Percentiles rank a stretch among this genome's conserved stretches.
Evolutionary conservation across 345 rosid species (phyloP).

Genomic region (Geranium brycei): DNA sequence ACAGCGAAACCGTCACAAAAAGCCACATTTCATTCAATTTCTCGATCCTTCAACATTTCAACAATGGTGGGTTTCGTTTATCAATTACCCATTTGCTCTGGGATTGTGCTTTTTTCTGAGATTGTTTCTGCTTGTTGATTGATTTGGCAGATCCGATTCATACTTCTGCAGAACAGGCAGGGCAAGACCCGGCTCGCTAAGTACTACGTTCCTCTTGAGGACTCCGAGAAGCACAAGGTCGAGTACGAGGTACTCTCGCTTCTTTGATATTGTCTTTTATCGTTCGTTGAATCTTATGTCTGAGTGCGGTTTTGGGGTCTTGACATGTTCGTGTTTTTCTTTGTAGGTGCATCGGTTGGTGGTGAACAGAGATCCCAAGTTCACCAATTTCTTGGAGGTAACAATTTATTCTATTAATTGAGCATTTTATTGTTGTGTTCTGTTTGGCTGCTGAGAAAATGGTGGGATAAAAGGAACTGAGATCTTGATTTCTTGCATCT

Average conservation of each 20-base stretch:
- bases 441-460: no score
- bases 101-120: no score
- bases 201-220: constrained; percentile 95
- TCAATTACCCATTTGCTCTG: no score
- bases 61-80: no score
- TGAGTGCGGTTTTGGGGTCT: not conserved
- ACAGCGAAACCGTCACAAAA: no score
- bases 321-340: constrained; percentile 2
- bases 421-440: no score
- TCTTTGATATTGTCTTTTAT: not conserved
- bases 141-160: constrained; percentile 78
- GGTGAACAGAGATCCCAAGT: constrained; percentile 86
- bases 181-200: constrained; percentile 99
- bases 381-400: constrained; percentile 95
- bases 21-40: no score
- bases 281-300: not conserved
- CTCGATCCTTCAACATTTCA: no score
- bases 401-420: constrained; percentile 1
- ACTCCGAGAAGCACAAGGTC: constrained; percentile 93
- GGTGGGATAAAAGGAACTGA: no score
- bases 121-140: no score
- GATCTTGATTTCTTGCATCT: not conserved
- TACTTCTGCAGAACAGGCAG: constrained; percentile 90
- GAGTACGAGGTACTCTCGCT: constrained; percentile 62
- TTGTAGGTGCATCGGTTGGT: constrained; percentile 87